A percentile compares a stretch with the other conserved stretches of the same genome.
These are phyloP conservation scores for Ophiostoma sp. DNA, from an alignment of 2,329 filamentous ascomycete species.

Conservation along the genomic window DNA sequence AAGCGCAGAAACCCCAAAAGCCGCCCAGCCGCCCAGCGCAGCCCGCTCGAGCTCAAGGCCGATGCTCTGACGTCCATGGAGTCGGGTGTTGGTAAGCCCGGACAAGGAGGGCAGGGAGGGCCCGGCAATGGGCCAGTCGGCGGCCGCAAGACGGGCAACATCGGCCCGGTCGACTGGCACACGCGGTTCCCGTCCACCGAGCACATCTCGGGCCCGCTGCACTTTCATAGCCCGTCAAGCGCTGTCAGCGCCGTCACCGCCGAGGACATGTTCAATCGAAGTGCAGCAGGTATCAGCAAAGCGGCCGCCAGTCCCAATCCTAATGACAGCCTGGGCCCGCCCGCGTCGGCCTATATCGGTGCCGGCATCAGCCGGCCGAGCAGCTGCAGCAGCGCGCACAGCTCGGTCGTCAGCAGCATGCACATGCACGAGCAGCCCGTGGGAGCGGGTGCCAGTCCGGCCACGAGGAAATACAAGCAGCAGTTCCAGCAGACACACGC, in stretches of 20 bases:
- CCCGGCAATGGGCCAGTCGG: not conserved
- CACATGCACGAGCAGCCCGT: not conserved
- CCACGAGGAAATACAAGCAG: not conserved
- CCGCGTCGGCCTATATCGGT: not conserved
- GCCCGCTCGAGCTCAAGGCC: not conserved
- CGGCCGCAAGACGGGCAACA: conserved; percentile 6
- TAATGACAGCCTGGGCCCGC: not conserved
- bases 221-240: conserved; percentile 22
- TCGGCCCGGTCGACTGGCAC: conserved; percentile 16
- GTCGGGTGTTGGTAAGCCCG: not conserved
- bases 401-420: not conserved
- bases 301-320: not conserved
- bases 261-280: not conserved
- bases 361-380: not conserved
- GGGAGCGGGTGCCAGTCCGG: not conserved
- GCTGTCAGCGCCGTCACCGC: not conserved
- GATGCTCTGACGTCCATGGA: not conserved
- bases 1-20: conserved; percentile 33
- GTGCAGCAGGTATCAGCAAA: not conserved
- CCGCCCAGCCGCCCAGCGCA: not conserved
- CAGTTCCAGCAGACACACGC: not conserved
- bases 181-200: conserved; percentile 15
- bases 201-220: conserved; percentile 20
- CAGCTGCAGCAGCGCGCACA: not conserved
- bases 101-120: not conserved